phyloP scores from a whole-genome alignment of 2,329 filamentous ascomycete species.

The Neofusicoccum cordaticola region DNA sequence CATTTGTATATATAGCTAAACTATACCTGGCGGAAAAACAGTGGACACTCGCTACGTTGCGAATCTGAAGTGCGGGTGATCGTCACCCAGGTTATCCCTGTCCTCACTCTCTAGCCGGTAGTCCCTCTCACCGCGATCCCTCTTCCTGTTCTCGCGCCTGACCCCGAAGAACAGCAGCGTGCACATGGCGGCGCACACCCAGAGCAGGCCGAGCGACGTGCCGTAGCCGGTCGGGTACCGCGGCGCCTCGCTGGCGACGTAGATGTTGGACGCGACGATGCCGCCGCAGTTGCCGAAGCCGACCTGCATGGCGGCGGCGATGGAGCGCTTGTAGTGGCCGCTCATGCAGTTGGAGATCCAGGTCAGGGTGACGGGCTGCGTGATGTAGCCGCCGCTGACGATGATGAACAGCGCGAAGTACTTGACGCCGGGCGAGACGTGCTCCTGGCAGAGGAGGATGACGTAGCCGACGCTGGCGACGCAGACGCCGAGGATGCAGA shows the following conservation, averaged over 20 bases:
- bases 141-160: slow-evolving; percentile 45
- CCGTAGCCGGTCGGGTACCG: slow-evolving; percentile 38
- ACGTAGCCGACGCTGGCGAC: slow-evolving; percentile 41
- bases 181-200: slow-evolving; percentile 44
- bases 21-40: too few relatives aligned
- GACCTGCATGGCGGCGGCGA: slow-evolving; percentile 31
- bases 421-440: slow-evolving; percentile 47
- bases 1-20: too few relatives aligned
- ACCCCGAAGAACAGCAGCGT: slow-evolving; percentile 41
- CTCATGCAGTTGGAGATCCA: slow-evolving; percentile 59
- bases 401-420: slow-evolving; percentile 58
- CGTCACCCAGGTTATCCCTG: slow-evolving; percentile 51
- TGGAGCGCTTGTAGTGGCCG: slow-evolving; percentile 29
- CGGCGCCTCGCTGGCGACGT: slow-evolving; percentile 34
- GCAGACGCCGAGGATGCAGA: slow-evolving; percentile 24
- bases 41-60: slow-evolving; percentile 23
- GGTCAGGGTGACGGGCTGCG: slow-evolving; percentile 53
- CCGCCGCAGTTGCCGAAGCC: slow-evolving; percentile 31
- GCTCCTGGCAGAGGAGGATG: slow-evolving; percentile 40
- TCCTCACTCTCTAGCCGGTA: slow-evolving; percentile 41
- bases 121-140: slow-evolving; percentile 48
- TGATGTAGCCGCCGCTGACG: slow-evolving; percentile 53
- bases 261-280: slow-evolving; percentile 35
- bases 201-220: slow-evolving; percentile 39
- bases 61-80: slow-evolving; percentile 51